Conservation (phyloP, 257 asterid genomes). For the Forsythia viridissima region DNA sequence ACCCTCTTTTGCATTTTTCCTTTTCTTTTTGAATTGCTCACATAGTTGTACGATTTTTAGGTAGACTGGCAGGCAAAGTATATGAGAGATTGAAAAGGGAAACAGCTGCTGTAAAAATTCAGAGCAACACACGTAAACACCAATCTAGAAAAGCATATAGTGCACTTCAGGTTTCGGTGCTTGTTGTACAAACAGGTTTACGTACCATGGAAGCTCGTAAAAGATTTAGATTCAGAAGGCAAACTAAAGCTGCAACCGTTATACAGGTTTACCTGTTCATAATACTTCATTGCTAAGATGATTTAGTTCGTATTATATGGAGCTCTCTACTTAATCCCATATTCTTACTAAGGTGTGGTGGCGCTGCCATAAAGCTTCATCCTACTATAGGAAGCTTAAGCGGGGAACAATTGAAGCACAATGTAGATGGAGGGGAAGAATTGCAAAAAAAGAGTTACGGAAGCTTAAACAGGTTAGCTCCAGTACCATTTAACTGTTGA, state of each 20-base stretch:
- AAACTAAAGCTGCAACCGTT: conserved; percentile 73
- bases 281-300: conserved; percentile 15
- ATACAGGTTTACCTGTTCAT: conserved; percentile 65
- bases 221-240: conserved; percentile 59
- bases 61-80: conserved; percentile 71
- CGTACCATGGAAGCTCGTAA: conserved; percentile 76
- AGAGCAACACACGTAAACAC: conserved; percentile 54
- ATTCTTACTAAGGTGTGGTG: conserved; percentile 65
- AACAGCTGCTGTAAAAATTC: conserved; percentile 89
- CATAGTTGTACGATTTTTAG: conserved; percentile 45
- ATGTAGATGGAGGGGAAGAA: conserved; percentile 87
- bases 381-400: conserved; percentile 65
- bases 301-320: conserved; percentile 19
- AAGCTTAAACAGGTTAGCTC: conserved; percentile 83
- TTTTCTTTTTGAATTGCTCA: conserved; percentile 22
- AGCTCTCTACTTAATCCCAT: conserved; percentile 27
- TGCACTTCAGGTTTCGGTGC: conserved; percentile 55
- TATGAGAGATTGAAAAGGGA: conserved; percentile 57
- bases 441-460: conserved; percentile 75
- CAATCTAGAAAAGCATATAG: conserved; percentile 63
- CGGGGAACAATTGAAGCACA: conserved; percentile 74
- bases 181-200: conserved; percentile 77
- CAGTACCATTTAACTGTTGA: conserved; percentile 26
- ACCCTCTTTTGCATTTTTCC: not conserved
- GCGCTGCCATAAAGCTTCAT: conserved; percentile 73